Percentiles rank a stretch among this genome's conserved stretches.
Conservation (phyloP, 768 basidiomycete species). For the Suillus hirtellus region DNA sequence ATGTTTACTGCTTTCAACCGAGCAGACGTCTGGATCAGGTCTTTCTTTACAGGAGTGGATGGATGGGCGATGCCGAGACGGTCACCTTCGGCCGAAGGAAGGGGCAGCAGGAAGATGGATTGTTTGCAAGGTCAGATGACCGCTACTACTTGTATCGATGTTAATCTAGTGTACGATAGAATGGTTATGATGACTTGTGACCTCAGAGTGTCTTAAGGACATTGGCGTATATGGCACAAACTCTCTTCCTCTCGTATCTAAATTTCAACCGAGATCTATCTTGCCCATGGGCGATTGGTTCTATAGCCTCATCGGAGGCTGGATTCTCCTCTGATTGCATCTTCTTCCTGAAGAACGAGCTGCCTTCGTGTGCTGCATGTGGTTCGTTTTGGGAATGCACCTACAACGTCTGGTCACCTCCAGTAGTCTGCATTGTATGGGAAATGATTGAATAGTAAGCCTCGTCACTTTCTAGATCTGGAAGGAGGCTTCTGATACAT, state of each 20-base stretch:
- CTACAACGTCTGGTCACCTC: neutral
- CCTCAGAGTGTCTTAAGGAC: neutral
- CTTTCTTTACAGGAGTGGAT: conserved; percentile 57
- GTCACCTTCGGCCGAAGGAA: conserved; percentile 54
- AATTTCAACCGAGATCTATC: neutral
- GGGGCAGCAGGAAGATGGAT: conserved; percentile 61
- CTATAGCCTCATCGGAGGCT: neutral
- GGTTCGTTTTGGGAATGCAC: neutral
- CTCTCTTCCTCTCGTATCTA: neutral
- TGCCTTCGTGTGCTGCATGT: neutral
- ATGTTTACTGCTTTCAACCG: conserved; percentile 46
- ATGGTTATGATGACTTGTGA: neutral
- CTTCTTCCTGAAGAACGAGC: neutral
- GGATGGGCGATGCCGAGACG: conserved; percentile 37
- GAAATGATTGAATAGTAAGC: neutral
- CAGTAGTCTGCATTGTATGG: neutral
- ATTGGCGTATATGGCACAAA: neutral
- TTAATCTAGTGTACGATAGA: neutral
- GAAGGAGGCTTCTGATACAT: neutral
- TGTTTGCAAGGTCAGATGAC: conserved; percentile 50
- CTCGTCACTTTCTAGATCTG: neutral
- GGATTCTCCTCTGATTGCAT: neutral
- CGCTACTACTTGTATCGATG: neutral
- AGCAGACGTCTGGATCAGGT: conserved; percentile 29
- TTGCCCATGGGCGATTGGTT: neutral